A percentile compares a stretch with the other conserved stretches of the same genome.
phyloP scores from a whole-genome alignment of 1,284 basidiomycete genomes.

The Thecaphora frezii region DNA sequence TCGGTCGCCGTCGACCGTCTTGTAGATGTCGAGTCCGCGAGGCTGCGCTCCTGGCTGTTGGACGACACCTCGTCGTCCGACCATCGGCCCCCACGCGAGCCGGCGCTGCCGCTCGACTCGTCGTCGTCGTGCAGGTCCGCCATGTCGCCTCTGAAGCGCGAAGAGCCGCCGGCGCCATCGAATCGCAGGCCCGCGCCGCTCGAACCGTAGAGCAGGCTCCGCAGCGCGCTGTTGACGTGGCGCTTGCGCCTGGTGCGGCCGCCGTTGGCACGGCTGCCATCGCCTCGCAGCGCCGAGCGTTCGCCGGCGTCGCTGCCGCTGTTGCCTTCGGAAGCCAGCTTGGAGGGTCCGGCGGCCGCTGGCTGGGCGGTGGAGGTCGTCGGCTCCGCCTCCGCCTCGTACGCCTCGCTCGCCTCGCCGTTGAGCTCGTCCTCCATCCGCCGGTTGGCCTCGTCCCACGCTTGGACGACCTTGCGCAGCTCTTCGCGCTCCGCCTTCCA shows the following conservation, averaged over 20 bases:
- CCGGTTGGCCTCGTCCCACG: conserved; percentile 72
- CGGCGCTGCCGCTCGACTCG: conserved; percentile 13
- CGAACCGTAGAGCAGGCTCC: conserved; percentile 38
- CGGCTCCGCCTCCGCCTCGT: not conserved
- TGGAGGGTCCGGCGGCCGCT: conserved; percentile 1
- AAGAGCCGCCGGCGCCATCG: conserved; percentile 2
- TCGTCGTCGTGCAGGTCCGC: conserved; percentile 11
- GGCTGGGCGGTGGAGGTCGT: not conserved
- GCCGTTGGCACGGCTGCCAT: too few relatives aligned
- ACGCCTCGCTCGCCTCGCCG: conserved; percentile 11
- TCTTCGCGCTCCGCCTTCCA: conserved; percentile 80
- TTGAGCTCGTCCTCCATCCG: conserved; percentile 60
- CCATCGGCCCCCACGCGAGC: conserved; percentile 11
- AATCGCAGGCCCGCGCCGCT: conserved; percentile 16
- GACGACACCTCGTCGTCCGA: conserved; percentile 30
- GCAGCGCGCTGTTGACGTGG: conserved; percentile 40
- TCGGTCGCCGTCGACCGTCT: conserved; percentile 31
- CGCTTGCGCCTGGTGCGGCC: conserved; percentile 21
- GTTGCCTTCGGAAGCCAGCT: conserved; percentile 2
- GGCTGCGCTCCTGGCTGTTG: conserved; percentile 26
- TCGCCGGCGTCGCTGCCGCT: not conserved
- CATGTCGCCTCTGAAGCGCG: not conserved
- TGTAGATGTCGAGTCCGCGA: conserved; percentile 35
- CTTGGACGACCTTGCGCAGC: conserved; percentile 72
- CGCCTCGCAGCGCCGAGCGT: not conserved